phyloP scores from a whole-genome alignment of 306 rosid species.

The Mimosa pudica region DNA sequence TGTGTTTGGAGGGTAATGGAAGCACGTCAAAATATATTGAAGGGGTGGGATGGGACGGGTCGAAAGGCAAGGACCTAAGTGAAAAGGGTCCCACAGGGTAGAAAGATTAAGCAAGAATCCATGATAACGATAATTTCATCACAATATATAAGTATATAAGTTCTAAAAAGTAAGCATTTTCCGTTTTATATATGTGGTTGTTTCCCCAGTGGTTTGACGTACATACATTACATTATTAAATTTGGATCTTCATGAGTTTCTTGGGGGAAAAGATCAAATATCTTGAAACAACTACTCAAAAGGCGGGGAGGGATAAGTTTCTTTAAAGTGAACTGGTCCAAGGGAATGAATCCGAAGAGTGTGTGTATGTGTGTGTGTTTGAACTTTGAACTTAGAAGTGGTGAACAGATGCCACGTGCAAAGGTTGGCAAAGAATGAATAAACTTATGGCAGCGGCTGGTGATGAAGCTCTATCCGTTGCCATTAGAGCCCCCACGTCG shows the following conservation, averaged over 20 bases:
- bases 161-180: background rate
- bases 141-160: background rate
- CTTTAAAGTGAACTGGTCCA: constrained; percentile 39
- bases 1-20: constrained; percentile 34
- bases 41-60: constrained; percentile 35
- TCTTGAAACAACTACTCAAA: background rate
- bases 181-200: background rate
- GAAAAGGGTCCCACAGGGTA: constrained; percentile 31
- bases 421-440: constrained; percentile 24
- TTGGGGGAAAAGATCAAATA: background rate
- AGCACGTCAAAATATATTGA: constrained; percentile 38
- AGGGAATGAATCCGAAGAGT: constrained; percentile 25
- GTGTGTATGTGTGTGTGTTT: background rate
- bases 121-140: constrained; percentile 2
- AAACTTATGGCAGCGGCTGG: background rate
- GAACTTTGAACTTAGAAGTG: background rate
- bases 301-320: no score
- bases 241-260: background rate
- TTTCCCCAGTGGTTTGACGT: background rate
- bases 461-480: no score
- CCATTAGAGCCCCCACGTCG: no score
- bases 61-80: constrained; percentile 31
- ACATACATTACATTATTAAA: background rate
- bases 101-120: background rate
- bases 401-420: constrained; percentile 39